phyloP scores from a whole-genome alignment of 345 rosid genomes.

The Citrus medica region DNA sequence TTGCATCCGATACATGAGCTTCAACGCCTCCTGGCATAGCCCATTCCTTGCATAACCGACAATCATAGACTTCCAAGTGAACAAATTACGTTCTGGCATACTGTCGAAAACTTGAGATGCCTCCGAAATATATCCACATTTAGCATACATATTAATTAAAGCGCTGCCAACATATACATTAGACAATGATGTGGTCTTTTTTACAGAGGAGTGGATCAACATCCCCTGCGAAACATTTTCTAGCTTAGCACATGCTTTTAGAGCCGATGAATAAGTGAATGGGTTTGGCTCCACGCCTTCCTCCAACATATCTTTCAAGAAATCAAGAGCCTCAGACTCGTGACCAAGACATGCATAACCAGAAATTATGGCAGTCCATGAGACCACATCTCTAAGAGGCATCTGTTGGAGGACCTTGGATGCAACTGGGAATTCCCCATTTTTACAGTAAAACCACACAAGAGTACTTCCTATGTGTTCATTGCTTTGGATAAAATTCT shows the following conservation, averaged over 20 bases:
- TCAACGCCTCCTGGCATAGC: slow-evolving; percentile 71
- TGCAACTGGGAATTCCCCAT: slow-evolving; percentile 56
- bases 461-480: slow-evolving; percentile 65
- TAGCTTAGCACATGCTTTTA: slow-evolving; percentile 84
- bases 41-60: slow-evolving; percentile 76
- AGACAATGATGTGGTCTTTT: slow-evolving; percentile 53
- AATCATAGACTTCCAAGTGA: slow-evolving; percentile 84
- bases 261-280: slow-evolving; percentile 73
- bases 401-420: slow-evolving; percentile 65
- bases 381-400: slow-evolving; percentile 74
- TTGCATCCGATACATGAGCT: slow-evolving; percentile 76
- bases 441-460: slow-evolving; percentile 85
- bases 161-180: slow-evolving; percentile 87
- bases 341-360: slow-evolving; percentile 72
- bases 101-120: slow-evolving; percentile 69
- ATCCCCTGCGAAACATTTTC: slow-evolving; percentile 56
- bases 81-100: slow-evolving; percentile 71
- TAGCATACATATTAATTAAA: slow-evolving; percentile 78
- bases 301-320: slow-evolving; percentile 78
- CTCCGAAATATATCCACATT: slow-evolving; percentile 72
- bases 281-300: slow-evolving; percentile 86
- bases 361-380: slow-evolving; percentile 94
- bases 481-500: slow-evolving; percentile 46
- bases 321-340: slow-evolving; percentile 65
- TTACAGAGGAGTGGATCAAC: slow-evolving; percentile 76